Evolutionary conservation across 768 basidiomycete species (phyloP).

Genomic region (Austroboletus festivus): DNA sequence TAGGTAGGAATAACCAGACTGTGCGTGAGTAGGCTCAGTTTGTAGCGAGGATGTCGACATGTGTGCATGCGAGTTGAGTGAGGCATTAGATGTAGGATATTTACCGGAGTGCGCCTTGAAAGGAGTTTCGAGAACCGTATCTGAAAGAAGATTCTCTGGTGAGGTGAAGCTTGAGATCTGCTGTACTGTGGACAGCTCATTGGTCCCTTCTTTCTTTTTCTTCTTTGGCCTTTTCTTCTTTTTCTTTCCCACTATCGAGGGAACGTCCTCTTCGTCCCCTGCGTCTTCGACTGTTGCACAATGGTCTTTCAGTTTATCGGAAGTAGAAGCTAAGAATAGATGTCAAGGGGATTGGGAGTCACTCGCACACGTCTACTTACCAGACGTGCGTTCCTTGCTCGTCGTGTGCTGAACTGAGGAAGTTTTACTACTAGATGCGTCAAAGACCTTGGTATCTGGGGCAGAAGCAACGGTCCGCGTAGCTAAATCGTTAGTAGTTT

Average conservation of each 20-base stretch:
- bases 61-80: slow-evolving; percentile 21
- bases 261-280: slow-evolving; percentile 56
- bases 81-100: slow-evolving; percentile 11
- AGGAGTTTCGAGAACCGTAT: slow-evolving; percentile 26
- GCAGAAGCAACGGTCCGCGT: slow-evolving; percentile 8
- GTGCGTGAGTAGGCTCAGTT: slow-evolving; percentile 50
- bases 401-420: slow-evolving; percentile 5
- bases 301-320: slow-evolving; percentile 34
- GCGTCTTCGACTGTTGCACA: slow-evolving; percentile 65
- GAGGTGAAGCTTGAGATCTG: slow-evolving; percentile 13
- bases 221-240: slow-evolving; percentile 70
- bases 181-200: slow-evolving; percentile 18
- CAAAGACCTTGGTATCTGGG: slow-evolving; percentile 6
- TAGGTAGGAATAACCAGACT: slow-evolving; percentile 70
- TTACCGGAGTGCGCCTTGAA: slow-evolving; percentile 10
- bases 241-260: slow-evolving; percentile 43
- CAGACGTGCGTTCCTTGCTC: slow-evolving; percentile 10
- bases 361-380: slow-evolving; percentile 6
- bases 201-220: slow-evolving; percentile 53
- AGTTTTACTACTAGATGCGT: slow-evolving; percentile 8
- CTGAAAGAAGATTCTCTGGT: slow-evolving; percentile 16
- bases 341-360: not conserved
- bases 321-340: slow-evolving; percentile 7
- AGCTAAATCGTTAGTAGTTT: slow-evolving; percentile 8
- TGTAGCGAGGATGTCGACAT: slow-evolving; percentile 43